Evolutionary conservation across 768 basidiomycete species (phyloP).

Genomic region (Pulveroboletus sp.): DNA sequence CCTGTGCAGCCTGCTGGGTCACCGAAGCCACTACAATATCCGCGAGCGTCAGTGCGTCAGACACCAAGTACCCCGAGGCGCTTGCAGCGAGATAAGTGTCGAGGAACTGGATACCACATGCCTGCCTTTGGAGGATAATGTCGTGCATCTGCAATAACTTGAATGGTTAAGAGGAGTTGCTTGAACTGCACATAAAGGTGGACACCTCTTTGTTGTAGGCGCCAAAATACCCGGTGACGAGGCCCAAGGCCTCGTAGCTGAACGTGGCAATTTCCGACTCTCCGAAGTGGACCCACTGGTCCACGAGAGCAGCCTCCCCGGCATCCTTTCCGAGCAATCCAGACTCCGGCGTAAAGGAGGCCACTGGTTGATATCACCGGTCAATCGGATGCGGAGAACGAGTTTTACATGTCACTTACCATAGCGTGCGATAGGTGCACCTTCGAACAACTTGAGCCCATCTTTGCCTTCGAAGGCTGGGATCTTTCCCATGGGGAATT

Average conservation of each 20-base stretch:
- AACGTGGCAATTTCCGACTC: slow-evolving; percentile 24
- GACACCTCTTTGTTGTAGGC: slow-evolving; percentile 22
- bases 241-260: slow-evolving; percentile 20
- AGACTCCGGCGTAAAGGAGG: slow-evolving; percentile 25
- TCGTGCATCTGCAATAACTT: slow-evolving; percentile 18
- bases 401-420: slow-evolving; percentile 6
- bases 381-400: neutral
- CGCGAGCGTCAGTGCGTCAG: slow-evolving; percentile 24
- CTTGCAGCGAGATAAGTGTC: slow-evolving; percentile 21
- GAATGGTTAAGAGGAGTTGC: neutral
- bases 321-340: slow-evolving; percentile 23
- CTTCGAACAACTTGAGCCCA: slow-evolving; percentile 27
- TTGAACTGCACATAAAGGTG: neutral
- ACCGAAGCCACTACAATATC: slow-evolving; percentile 24
- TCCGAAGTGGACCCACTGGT: slow-evolving; percentile 31
- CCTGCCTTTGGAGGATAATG: slow-evolving; percentile 15
- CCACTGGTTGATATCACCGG: slow-evolving; percentile 11
- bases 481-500: slow-evolving; percentile 30
- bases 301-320: slow-evolving; percentile 25
- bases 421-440: slow-evolving; percentile 28
- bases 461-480: slow-evolving; percentile 25
- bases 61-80: slow-evolving; percentile 22
- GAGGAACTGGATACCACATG: slow-evolving; percentile 23
- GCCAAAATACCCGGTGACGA: slow-evolving; percentile 17
- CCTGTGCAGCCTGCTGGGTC: slow-evolving; percentile 18